Conservation (phyloP, 208 protist species). For the Trypanosomatidae sp. region DNA sequence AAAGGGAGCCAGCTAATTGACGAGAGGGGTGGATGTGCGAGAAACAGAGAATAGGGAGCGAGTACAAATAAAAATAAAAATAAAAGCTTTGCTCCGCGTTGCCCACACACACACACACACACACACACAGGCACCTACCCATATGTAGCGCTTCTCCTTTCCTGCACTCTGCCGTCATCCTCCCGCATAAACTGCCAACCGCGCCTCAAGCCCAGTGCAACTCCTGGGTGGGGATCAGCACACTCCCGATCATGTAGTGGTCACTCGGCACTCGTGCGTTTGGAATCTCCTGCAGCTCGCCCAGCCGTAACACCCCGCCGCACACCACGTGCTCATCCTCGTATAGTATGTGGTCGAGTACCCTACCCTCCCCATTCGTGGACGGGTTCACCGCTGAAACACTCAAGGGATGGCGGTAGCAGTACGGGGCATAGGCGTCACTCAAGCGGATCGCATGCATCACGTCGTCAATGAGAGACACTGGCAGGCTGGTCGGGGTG, state of each 20-base stretch:
- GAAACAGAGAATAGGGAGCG: background rate
- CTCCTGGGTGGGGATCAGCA: conserved; percentile 46
- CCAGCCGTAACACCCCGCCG: conserved; percentile 57
- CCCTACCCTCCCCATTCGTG: conserved; percentile 73
- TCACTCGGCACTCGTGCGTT: conserved; percentile 69
- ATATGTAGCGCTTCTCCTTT: background rate
- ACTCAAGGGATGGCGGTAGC: conserved; percentile 42
- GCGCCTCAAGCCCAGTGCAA: conserved; percentile 8
- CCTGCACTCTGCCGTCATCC: background rate
- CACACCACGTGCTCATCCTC: conserved; percentile 56
- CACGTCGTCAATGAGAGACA: conserved; percentile 23
- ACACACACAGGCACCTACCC: background rate
- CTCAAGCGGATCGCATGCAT: conserved; percentile 48
- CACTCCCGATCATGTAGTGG: conserved; percentile 79
- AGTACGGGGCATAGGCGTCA: conserved; percentile 74
- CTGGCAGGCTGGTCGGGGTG: conserved; percentile 6
- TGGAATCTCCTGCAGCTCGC: conserved; percentile 49
- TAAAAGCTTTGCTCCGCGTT: background rate
- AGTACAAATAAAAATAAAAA: background rate
- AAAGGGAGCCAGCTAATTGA: too few relatives aligned
- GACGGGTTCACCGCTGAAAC: conserved; percentile 81
- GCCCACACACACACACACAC: background rate
- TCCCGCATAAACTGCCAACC: background rate
- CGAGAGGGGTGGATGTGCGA: background rate
- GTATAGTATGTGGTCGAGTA: conserved; percentile 86